Evolutionary conservation across 768 basidiomycete species (phyloP), one percentile per base, ranked within the genome.

Genomic region (Symmetrospora coprosmae): DNA sequence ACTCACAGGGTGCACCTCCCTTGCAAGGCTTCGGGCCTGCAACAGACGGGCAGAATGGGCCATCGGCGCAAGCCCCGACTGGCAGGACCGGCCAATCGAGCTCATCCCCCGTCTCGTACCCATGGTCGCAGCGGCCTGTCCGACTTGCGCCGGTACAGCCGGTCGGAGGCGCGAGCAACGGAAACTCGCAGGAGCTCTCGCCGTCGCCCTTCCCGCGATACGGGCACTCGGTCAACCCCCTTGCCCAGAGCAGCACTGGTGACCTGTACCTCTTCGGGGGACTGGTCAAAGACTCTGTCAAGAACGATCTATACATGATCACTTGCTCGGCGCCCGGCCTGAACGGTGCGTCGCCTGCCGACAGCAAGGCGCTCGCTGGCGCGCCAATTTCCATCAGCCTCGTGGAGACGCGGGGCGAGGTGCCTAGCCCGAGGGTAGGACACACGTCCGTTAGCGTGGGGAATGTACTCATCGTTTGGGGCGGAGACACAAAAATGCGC

Each of bases 261-360:
- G 90, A 97, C 67, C 82, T 99, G 64, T 91, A 88, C 74, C 78
- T 99, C 64, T 99, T 99, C 66, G 94, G 94, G 63, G 94, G 94
- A 64, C 84, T 99, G 62, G 90, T 97, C 16, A 81, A 85, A 37
- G 92, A 97, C 70, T 74, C 80, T 8, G 84, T 90, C 33, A 80
- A 83, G 50, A 94, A 94, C 73, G 94, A 99, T 74, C 77, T 99
- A 28, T 97, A 92, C 73, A 75, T 86, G n/a, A 83, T 97, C 19
- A 58, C 61, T n/a, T 65, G 65, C 51, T n/a, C 50, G 23, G 48
- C 37, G 25, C 33, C 43, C 60, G 31, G 56, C 21, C 2, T 51
- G 28, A 8, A 5, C 19, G 21, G 39, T 6, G 55, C 21, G 4
- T 25, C 25, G 9, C 35, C 55, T 6, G 31, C 40, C 9, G 55